A percentile compares a stretch with the other conserved stretches of the same genome.
Conservation (phyloP, 495 filamentous ascomycete species). For the Aspergillus olivimuriae region DNA sequence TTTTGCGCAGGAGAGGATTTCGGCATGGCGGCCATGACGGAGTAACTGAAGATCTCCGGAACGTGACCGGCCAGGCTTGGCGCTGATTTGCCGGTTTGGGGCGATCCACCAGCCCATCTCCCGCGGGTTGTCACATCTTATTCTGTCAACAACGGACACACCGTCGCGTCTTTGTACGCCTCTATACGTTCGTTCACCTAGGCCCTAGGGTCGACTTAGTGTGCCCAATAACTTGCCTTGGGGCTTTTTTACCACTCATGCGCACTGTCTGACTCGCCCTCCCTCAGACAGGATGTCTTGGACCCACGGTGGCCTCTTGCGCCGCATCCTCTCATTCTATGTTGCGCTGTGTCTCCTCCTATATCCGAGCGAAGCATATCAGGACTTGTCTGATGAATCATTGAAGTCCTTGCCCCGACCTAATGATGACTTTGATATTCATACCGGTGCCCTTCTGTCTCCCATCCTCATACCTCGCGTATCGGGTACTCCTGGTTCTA, state of each 20-base stretch:
- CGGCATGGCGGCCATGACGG: no score
- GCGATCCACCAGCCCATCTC: no score
- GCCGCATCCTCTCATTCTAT: conserved; percentile 24
- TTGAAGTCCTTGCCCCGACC: conserved; percentile 62
- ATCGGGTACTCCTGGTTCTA: conserved; percentile 74
- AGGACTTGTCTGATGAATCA: conserved; percentile 63
- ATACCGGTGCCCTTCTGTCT: conserved; percentile 66
- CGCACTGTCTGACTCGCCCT: no score
- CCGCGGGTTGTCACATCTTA: no score
- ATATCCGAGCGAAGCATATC: conserved; percentile 52
- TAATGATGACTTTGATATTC: conserved; percentile 73
- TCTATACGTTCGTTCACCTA: no score
- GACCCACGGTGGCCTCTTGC: conserved; percentile 21
- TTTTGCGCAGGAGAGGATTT: no score
- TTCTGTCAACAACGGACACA: no score
- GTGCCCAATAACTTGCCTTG: no score
- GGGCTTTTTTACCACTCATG: no score
- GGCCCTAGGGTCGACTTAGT: no score
- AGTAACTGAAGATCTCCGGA: conserved; percentile 1
- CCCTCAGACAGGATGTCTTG: no score
- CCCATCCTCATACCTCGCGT: conserved; percentile 90
- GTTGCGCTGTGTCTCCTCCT: conserved; percentile 24
- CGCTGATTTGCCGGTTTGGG: not conserved
- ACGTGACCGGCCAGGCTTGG: conserved; percentile 1
- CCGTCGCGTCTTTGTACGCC: no score